Conservation (phyloP, 2,329 filamentous ascomycete species). For the Lasiodiplodia sp. region DNA sequence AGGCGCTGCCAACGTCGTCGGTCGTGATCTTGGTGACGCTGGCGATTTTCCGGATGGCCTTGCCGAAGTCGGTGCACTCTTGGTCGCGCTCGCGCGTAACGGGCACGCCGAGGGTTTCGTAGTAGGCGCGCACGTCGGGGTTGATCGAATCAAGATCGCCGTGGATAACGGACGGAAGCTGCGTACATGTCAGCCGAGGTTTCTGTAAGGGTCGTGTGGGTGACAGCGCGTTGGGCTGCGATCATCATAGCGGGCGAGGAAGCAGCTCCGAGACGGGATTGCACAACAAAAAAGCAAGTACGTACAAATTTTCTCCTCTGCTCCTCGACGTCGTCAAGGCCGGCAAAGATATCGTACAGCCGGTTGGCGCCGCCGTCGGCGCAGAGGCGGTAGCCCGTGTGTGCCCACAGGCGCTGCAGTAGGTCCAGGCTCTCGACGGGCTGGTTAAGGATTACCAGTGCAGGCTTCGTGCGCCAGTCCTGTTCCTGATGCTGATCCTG, state of each 20-base stretch:
- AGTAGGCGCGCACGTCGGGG: slow-evolving; percentile 69
- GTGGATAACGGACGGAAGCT: slow-evolving; percentile 70
- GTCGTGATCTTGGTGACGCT: slow-evolving; percentile 41
- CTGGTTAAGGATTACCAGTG: slow-evolving; percentile 56
- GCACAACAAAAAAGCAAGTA: neutral
- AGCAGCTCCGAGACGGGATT: neutral
- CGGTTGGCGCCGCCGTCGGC: slow-evolving; percentile 85
- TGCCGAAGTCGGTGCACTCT: slow-evolving; percentile 89
- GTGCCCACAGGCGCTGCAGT: slow-evolving; percentile 55
- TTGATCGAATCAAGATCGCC: slow-evolving; percentile 90
- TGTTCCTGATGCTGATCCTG: slow-evolving; percentile 22
- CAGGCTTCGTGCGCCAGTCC: slow-evolving; percentile 35
- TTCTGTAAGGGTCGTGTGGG: neutral
- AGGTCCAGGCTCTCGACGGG: slow-evolving; percentile 57
- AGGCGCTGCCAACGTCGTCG: slow-evolving; percentile 37
- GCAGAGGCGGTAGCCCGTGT: slow-evolving; percentile 73
- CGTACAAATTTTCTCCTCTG: slow-evolving; percentile 42
- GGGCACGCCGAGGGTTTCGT: slow-evolving; percentile 60
- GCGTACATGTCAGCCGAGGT: slow-evolving; percentile 5
- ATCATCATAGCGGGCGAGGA: neutral
- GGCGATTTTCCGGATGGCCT: slow-evolving; percentile 69
- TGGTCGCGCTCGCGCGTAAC: slow-evolving; percentile 74
- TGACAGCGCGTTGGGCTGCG: too few relatives aligned
- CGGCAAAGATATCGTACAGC: slow-evolving; percentile 62
- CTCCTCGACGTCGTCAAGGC: slow-evolving; percentile 37